Base-by-base conservation (phyloP, 2,329 filamentous ascomycete species). In the Sphaerulina vaccinii region DNA sequence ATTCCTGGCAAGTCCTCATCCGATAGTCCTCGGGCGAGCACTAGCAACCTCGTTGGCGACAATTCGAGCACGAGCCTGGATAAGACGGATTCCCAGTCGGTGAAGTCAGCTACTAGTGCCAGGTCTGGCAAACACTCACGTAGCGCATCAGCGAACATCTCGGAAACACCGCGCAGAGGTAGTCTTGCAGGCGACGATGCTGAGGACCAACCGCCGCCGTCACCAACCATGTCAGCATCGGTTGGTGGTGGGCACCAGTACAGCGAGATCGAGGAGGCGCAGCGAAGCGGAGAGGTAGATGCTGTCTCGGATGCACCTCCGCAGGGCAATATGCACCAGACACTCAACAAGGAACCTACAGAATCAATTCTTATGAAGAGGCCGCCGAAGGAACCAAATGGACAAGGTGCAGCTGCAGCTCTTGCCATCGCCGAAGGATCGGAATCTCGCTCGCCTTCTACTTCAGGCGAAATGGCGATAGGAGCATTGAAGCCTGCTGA, bases 291-390 rank as follows among this genome's bases (percentile, higher is more conserved):
- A 50, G 93, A 99, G 71, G 90, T 99, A 36, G 93, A 95, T 65
- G 85, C 91, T 62, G 90, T 99, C 16, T 97, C 92, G 11, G 93
- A 97, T 66, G 86, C 86, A 54, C 92, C 91, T 22, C 90, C 90
- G 1, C 83, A 83, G 9, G 86, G 86, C 27, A 67, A 78, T 63
- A 63, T 80, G 22, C 73, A 70, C 35, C 80, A 58, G 74, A 82
- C 72, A 38, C 74, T 73, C 47, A 75, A 63, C 40, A 83, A 86
- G 62, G 83, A 87, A 59, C 88, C 90, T 0, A 90, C 89, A 44
- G 87, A 93, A 68, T 93, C 92, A 0, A 99, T 99, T 59, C 75
- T 99, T 41, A 84, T 96, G 59, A 88, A 88, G 75, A 85, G 86
- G 45, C 61, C 22, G 50, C 40, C 36, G 29, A 36, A 42, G 10